These are phyloP conservation scores for Fusarium citri DNA, from an alignment of 2,329 filamentous ascomycete genomes.

Conservation along the genomic window DNA sequence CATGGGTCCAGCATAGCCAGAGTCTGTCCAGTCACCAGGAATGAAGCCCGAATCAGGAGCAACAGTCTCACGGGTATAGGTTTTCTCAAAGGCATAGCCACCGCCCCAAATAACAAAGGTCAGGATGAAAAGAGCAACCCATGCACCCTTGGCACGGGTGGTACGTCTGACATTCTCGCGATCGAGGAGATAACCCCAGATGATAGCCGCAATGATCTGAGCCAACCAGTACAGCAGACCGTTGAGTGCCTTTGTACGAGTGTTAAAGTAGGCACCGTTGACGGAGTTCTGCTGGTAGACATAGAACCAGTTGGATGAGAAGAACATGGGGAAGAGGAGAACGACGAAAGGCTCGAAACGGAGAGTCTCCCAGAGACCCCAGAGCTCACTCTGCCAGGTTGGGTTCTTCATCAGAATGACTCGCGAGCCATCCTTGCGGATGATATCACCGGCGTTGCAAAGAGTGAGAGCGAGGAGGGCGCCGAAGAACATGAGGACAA, in stretches of 20 bases:
- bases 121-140: constrained; percentile 71
- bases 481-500: constrained; percentile 82
- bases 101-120: constrained; percentile 87
- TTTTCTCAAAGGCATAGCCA: constrained; percentile 78
- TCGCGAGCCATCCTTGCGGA: constrained; percentile 80
- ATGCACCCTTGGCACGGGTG: constrained; percentile 73
- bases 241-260: constrained; percentile 79
- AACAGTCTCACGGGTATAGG: constrained; percentile 38
- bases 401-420: constrained; percentile 93
- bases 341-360: constrained; percentile 75
- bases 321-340: constrained; percentile 83
- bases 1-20: constrained; percentile 79
- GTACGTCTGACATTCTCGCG: constrained; percentile 68
- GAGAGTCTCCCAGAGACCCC: constrained; percentile 80
- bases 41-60: constrained; percentile 13
- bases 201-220: constrained; percentile 79
- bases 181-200: constrained; percentile 81
- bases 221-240: constrained; percentile 76
- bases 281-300: constrained; percentile 82
- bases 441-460: constrained; percentile 76
- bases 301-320: constrained; percentile 86
- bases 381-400: constrained; percentile 82
- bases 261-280: constrained; percentile 77
- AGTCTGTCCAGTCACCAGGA: constrained; percentile 71
- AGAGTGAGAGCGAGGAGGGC: constrained; percentile 76